Evolutionary conservation across 1,284 basidiomycete genomes (phyloP), one percentile per base, ranked within the genome.

Genomic region (Thelephora terrestris): DNA sequence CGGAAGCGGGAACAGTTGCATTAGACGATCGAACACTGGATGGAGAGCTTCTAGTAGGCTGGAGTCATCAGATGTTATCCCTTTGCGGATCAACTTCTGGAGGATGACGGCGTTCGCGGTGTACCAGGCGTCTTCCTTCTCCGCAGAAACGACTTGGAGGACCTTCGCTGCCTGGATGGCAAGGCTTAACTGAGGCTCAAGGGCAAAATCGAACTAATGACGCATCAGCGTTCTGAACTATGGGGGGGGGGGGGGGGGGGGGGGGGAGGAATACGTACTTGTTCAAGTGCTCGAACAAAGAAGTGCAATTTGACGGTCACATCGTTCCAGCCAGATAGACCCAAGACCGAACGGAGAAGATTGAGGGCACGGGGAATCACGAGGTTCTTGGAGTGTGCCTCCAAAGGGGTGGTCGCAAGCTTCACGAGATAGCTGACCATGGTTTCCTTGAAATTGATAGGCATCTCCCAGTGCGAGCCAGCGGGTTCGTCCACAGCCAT

Each of bases 401-500:
- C 93, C 42, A 79, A 73, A 5, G 80, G 75, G 20, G 82, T 74
- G n/a, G 91, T 84, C 5, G 79, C 83, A 47, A 98, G 77, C 46
- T 94, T 85, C 20, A 99, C 84, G 24, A 99, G 75, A 66, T 94
- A 96, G 65, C 90, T 94, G 53, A 98, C 85, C 65, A 96, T 85
- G 52, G 83, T 85, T 65, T 97, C 94, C 27, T 91, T 79, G 53
- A 92, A 82, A 17, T 76, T 74, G 14, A 89, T 69, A 2, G 93
- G 91, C 0, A 87, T 88, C 16, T 77, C 66, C 89, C 91, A 94
- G n/a, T 42, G 36, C 5, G 53, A 37, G 14, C 50, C 44, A 0
- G 61, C 55, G 35, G 50, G 55, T 50, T 55, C 56, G 44, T 58
- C 61, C 35, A 55, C 55, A 23, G 51, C 55, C 45, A 52, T 64